Conservation (phyloP, 768 basidiomycete genomes). For the Mrakia blollopis region DNA sequence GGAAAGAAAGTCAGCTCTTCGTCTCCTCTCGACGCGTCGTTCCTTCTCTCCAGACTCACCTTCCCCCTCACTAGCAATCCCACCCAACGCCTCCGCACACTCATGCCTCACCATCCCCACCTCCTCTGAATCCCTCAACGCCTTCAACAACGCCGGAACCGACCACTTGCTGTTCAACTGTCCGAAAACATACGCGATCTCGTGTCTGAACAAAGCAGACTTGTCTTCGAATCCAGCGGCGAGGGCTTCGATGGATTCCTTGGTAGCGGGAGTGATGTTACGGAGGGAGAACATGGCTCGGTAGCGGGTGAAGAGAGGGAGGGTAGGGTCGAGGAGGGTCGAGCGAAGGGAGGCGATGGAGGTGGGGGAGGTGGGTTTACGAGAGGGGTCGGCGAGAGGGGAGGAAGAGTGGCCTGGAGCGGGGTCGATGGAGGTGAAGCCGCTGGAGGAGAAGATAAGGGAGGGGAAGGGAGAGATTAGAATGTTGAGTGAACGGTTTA, state of each 20-base stretch:
- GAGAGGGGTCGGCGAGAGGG: conserved; percentile 38
- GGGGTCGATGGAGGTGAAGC: conserved; percentile 81
- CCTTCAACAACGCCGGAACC: conserved; percentile 73
- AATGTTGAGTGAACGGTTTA: too few species aligned
- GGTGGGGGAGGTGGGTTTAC: conserved; percentile 42
- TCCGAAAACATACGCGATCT: conserved; percentile 97
- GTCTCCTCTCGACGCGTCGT: conserved; percentile 4
- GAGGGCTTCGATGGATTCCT: conserved; percentile 65
- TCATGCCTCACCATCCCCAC: conserved; percentile 98
- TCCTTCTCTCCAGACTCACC: conserved; percentile 30
- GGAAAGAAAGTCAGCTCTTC: not conserved
- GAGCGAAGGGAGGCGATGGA: conserved; percentile 55
- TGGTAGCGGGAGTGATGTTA: conserved; percentile 70
- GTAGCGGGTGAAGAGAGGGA: conserved; percentile 85
- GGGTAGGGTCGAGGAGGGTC: conserved; percentile 59
- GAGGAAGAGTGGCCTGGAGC: conserved; percentile 57
- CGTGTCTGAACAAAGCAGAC: conserved; percentile 93
- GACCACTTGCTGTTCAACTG: conserved; percentile 85
- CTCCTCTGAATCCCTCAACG: conserved; percentile 67
- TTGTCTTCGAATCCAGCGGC: conserved; percentile 84
- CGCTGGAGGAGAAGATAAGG: conserved; percentile 45
- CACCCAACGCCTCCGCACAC: conserved; percentile 96
- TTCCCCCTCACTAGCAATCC: conserved; percentile 59
- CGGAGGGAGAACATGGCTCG: conserved; percentile 97
- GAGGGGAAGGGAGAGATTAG: not conserved